Conservation (phyloP, 345 rosid species). For the Rhodamnia argentea region DNA sequence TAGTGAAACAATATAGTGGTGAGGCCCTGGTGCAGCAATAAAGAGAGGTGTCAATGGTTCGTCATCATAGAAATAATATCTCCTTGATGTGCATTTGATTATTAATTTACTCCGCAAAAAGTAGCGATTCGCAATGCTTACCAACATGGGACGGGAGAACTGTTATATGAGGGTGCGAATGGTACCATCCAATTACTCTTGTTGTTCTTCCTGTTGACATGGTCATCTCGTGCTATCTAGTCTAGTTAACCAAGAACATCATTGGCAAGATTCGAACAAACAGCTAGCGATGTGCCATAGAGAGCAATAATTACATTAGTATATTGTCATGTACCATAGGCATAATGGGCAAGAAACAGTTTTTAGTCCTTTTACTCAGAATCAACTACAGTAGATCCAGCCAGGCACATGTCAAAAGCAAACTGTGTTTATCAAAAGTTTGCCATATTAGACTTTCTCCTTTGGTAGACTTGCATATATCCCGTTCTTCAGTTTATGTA, state of each 20-base stretch:
- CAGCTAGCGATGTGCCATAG: not conserved
- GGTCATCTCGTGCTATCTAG: constrained; percentile 70
- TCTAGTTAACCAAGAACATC: constrained; percentile 10
- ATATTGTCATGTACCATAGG: not conserved
- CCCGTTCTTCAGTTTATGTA: not conserved
- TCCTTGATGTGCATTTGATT: not conserved
- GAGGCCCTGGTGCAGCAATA: not conserved
- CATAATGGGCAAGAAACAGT: not conserved
- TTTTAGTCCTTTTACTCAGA: not conserved
- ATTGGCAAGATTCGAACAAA: not conserved
- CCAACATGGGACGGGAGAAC: constrained; percentile 99
- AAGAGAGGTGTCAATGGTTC: not conserved
- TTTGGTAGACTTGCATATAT: not conserved
- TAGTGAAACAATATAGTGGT: not conserved
- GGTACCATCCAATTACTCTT: constrained; percentile 98
- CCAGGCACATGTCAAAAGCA: not conserved
- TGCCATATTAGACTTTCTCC: not conserved
- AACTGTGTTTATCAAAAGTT: not conserved
- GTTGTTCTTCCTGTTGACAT: constrained; percentile 70
- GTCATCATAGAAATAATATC: not conserved
- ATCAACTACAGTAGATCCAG: not conserved
- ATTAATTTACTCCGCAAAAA: not conserved
- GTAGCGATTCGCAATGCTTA: constrained; percentile 12
- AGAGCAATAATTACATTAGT: not conserved
- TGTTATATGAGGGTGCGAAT: constrained; percentile 97